These are phyloP conservation scores for Dactylella cylindrospora DNA, from an alignment of 2,329 filamentous ascomycete genomes.

Conservation along the genomic window DNA sequence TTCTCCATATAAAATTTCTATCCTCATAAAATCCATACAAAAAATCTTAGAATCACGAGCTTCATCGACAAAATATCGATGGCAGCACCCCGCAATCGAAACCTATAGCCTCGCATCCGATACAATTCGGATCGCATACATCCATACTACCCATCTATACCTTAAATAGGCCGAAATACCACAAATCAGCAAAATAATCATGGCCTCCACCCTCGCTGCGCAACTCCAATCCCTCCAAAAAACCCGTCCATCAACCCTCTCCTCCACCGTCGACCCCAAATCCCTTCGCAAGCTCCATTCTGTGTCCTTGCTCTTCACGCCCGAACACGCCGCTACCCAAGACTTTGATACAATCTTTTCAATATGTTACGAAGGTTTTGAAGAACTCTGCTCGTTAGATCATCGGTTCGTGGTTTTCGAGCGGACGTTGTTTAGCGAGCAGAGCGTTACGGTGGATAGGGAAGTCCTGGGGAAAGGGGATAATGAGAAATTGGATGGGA, in stretches of 20 bases:
- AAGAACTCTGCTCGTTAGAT: constrained; percentile 87
- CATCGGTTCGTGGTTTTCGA: constrained; percentile 72
- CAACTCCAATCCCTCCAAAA: constrained; percentile 92
- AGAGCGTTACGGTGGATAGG: constrained; percentile 86
- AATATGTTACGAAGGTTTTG: constrained; percentile 83
- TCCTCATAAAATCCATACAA: not conserved
- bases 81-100: constrained; percentile 3
- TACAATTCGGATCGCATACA: constrained; percentile 17
- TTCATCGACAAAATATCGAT: constrained; percentile 5
- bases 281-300: constrained; percentile 88
- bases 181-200: constrained; percentile 52
- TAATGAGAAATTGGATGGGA: constrained; percentile 76
- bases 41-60: constrained; percentile 1
- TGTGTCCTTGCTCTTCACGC: constrained; percentile 92
- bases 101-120: constrained; percentile 20
- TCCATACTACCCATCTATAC: not conserved
- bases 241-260: constrained; percentile 72
- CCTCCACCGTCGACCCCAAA: constrained; percentile 74
- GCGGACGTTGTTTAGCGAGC: constrained; percentile 82
- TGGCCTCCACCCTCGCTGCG: constrained; percentile 84
- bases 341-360: constrained; percentile 86
- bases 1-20: constrained; percentile 8
- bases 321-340: constrained; percentile 78
- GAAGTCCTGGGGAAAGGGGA: constrained; percentile 78
- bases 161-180: not conserved